Conservation (phyloP, 1,139 yeast species). For the Lodderomyces metapsilosis region DNA sequence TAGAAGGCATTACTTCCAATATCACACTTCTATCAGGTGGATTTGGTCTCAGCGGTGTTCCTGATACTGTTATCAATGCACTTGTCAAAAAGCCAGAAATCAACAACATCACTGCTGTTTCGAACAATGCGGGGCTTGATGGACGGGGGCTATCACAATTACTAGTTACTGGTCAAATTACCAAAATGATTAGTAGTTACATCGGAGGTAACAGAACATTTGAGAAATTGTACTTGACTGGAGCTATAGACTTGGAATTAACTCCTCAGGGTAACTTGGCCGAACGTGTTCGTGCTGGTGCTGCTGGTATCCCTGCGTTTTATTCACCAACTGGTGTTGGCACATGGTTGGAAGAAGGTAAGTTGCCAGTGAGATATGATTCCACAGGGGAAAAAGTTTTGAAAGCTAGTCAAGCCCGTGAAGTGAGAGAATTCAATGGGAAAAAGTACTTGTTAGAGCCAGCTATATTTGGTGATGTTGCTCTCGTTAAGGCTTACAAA, state of each 20-base stretch:
- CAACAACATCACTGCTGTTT: slow-evolving; percentile 41
- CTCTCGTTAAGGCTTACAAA: slow-evolving; percentile 46
- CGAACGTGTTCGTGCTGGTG: slow-evolving; percentile 50
- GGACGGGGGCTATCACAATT: slow-evolving; percentile 44
- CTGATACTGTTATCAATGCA: slow-evolving; percentile 44
- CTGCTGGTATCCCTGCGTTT: slow-evolving; percentile 51
- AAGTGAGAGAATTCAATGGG: slow-evolving; percentile 42
- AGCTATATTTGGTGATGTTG: slow-evolving; percentile 46
- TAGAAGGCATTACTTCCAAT: slow-evolving; percentile 29
- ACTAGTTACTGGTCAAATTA: slow-evolving; percentile 42
- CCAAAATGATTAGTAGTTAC: slow-evolving; percentile 47
- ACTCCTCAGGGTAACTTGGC: slow-evolving; percentile 54
- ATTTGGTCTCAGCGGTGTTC: slow-evolving; percentile 49
- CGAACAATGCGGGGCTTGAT: slow-evolving; percentile 52
- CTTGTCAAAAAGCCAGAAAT: slow-evolving; percentile 30
- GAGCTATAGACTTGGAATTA: slow-evolving; percentile 44
- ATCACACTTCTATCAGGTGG: slow-evolving; percentile 45
- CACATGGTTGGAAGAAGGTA: slow-evolving; percentile 51
- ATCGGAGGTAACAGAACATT: slow-evolving; percentile 48
- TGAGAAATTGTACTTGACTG: slow-evolving; percentile 40
- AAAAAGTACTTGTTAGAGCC: slow-evolving; percentile 41
- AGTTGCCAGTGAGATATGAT: slow-evolving; percentile 42
- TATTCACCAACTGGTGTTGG: slow-evolving; percentile 52
- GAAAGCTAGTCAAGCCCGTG: slow-evolving; percentile 37
- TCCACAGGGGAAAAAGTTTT: slow-evolving; percentile 31